Base-by-base conservation (phyloP, 306 rosid genomes). In the Arachis stenosperma region DNA sequence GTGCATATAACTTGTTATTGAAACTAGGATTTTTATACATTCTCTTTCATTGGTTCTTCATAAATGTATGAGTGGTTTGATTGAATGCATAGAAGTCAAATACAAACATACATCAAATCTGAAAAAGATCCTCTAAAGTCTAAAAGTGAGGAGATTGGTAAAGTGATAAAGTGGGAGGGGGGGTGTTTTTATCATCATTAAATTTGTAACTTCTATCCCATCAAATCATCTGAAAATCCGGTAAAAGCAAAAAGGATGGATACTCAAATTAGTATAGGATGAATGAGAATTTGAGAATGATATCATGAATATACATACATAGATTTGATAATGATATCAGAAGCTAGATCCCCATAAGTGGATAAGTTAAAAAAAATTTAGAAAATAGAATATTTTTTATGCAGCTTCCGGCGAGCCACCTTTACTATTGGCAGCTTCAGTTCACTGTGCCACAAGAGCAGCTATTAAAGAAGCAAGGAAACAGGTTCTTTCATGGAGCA, bases 321-420 rank as follows among this genome's bases (percentile, higher is more conserved):
- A 27, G 61, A 22, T 56, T 9, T 6, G 59, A 53, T 53, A 30
- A 6, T 53, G 30, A 14, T 14, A 9, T 53, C 12, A 15, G 59
- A 53, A 15, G 59, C 15, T 53, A 5, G 30, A 53, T 53, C 30
- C 4, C 59, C 30, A 53, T 15, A 22, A 22, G 27, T 22, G 27
- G 27, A 22, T 22, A 22, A 22, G 1, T 22, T 22, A 22, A 22
- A 22, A 22, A 22, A 22, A 22, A 22, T 22, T 22, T 22, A 22
- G 27, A 22, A 22, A 22, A 22, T 22, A 22, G 27, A 53, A 53
- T 27, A 63, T 37, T 62, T 43, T 77, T 76, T 66, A 9, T 80
- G 86, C 88, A 94, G 98, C 97, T 80, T 94, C 98, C 53, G 98
- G 98, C 0, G 98, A 94, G 79, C 97, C 98, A 0, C 97, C 98